Evolutionary conservation across 106 monocot species (phyloP), one percentile per base, ranked within the genome.

Genomic region (Dendrobium huoshanense): DNA sequence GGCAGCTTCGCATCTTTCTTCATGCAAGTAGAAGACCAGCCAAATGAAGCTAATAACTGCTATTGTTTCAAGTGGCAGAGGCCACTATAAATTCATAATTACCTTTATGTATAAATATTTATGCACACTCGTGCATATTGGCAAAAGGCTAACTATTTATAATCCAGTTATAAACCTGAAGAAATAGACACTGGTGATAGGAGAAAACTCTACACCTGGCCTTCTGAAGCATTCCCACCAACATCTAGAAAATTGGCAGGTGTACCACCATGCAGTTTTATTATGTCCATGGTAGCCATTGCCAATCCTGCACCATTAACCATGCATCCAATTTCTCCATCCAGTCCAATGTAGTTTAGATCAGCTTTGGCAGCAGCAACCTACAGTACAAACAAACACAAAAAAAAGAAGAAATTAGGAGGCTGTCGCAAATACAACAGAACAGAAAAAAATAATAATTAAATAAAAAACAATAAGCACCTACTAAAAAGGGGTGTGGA

Each of bases 311-410:
- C 98, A 84, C 98, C 98, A 86, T 98, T 98, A 13, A 98, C 98
- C 98, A 95, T 98, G 87, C 98, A 95, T 56, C 98, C 98, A 80
- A 98, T 98, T 85, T 95, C 98, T 82, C 98, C 98, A 82, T 98
- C 98, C 49, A 98, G 59, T 40, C 88, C 88, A 81, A 90, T 88
- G 77, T 90, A 93, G 77, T 90, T 93, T 49, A 90, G 80, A 80
- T 93, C 88, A 49, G 90, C 93, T 84, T 93, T 86, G 27, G 88
- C 87, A 82, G 95, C 98, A 87, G 88, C 87, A 78, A 98, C 98
- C 95, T 95, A 72, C 9, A 73, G 31, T 80, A 19, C 41, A 13
- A 84, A 70, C 29, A 72, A 13, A 67, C 67, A 79, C 43, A 3
- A 37, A 37, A 33, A 29, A 33, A 2, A 15, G 17, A 72, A 51